phyloP scores from a whole-genome alignment of 1,139 yeast species.

The Geotrichum reessii region DNA sequence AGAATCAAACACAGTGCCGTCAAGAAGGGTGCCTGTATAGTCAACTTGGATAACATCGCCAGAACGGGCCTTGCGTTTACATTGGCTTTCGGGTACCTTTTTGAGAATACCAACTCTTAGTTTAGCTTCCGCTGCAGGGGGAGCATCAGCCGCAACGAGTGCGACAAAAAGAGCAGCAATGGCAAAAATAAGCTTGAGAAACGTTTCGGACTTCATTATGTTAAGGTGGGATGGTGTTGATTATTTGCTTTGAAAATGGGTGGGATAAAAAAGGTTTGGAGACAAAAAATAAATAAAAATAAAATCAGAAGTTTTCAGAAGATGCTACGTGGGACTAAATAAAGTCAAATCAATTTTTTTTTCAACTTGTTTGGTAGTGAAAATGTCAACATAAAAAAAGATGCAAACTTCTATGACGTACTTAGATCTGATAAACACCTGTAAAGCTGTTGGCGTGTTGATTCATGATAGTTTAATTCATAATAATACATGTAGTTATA shows the following conservation, averaged over 20 bases:
- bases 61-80: conserved; percentile 49
- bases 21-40: conserved; percentile 63
- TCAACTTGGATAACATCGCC: conserved; percentile 71
- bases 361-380: neutral
- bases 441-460: neutral
- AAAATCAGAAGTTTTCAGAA: neutral
- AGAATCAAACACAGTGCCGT: conserved; percentile 71
- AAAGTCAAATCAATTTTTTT: neutral
- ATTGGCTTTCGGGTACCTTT: conserved; percentile 46
- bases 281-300: neutral
- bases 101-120: conserved; percentile 38
- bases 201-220: conserved; percentile 6
- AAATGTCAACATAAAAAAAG: neutral
- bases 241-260: neutral
- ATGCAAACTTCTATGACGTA: neutral
- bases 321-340: conserved; percentile 1
- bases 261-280: neutral
- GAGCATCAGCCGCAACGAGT: conserved; percentile 17
- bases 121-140: conserved; percentile 26
- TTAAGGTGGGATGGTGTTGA: neutral
- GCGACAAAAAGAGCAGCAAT: conserved; percentile 20
- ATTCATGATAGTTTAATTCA: neutral
- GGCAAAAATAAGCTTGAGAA: conserved; percentile 16
- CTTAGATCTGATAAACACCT: neutral
- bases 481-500: neutral